A percentile compares a stretch with the other conserved stretches of the same genome.
Conservation (phyloP, 2,329 filamentous ascomycete genomes). For the Fusarium concolor region DNA sequence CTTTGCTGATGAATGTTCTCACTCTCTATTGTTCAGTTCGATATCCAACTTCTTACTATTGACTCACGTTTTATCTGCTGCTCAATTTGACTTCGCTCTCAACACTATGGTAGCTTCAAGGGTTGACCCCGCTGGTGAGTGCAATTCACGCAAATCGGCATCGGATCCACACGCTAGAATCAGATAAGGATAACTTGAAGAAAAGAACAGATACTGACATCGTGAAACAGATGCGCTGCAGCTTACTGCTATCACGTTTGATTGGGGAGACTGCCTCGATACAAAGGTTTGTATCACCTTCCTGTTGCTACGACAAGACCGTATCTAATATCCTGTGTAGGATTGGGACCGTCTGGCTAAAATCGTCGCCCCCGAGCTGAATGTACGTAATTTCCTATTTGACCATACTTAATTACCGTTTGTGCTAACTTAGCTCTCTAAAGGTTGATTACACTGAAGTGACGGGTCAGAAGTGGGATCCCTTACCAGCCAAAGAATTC, state of each 20-base stretch:
- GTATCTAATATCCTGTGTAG: background rate
- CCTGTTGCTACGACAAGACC: no score
- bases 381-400: background rate
- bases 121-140: constrained; percentile 10
- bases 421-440: background rate
- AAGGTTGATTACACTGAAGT: constrained; percentile 12
- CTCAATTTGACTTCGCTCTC: no score
- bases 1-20: no score
- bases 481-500: constrained; percentile 4
- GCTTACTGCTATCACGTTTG: background rate
- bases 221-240: background rate
- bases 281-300: background rate
- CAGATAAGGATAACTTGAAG: no score
- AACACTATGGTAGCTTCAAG: background rate
- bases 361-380: constrained; percentile 1
- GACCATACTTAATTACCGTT: rapidly evolving
- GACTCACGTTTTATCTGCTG: no score
- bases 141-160: background rate
- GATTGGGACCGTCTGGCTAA: background rate
- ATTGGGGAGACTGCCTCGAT: constrained; percentile 8
- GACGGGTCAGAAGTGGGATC: background rate
- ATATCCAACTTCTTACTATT: no score
- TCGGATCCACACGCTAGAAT: no score
- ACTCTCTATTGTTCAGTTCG: no score
- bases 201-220: background rate